These are phyloP conservation scores for Avicennia marina DNA, from an alignment of 257 asterid species.

Conservation along the genomic window DNA sequence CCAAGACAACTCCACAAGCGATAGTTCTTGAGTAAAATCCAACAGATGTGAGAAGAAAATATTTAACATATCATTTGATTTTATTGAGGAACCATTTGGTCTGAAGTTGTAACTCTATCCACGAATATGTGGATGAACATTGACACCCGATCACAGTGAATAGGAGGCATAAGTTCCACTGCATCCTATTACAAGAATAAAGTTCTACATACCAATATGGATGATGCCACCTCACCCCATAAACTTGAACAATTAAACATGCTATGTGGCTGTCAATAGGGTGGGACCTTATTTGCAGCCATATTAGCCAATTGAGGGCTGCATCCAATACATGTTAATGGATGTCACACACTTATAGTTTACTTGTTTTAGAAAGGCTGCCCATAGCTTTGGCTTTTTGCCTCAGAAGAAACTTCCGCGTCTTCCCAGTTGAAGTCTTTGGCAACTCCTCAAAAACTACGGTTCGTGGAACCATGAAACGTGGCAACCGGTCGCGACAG, in stretches of 20 bases:
- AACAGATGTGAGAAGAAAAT: no score
- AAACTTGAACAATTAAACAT: neutral
- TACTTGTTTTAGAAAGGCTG: slow-evolving; percentile 19
- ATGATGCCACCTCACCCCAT: neutral
- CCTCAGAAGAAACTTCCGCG: slow-evolving; percentile 58
- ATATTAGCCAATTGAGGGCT: neutral
- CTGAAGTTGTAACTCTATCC: no score
- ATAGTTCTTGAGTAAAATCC: no score
- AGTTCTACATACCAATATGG: neutral
- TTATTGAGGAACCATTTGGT: no score
- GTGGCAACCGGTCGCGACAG: slow-evolving; percentile 43
- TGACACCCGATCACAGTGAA: neutral
- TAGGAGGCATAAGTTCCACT: neutral
- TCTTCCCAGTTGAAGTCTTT: slow-evolving; percentile 57
- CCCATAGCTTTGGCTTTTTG: slow-evolving; percentile 39
- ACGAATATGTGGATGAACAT: neutral
- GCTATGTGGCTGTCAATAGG: neutral
- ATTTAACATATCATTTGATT: no score
- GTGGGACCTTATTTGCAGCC: neutral
- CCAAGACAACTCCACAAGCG: no score
- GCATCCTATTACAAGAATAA: neutral
- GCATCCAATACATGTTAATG: neutral
- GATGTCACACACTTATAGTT: slow-evolving; percentile 16
- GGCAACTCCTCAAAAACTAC: slow-evolving; percentile 66
- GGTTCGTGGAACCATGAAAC: slow-evolving; percentile 48